Conservation (phyloP, 169 alveolate species). For the Cryptosporidium canis region DNA sequence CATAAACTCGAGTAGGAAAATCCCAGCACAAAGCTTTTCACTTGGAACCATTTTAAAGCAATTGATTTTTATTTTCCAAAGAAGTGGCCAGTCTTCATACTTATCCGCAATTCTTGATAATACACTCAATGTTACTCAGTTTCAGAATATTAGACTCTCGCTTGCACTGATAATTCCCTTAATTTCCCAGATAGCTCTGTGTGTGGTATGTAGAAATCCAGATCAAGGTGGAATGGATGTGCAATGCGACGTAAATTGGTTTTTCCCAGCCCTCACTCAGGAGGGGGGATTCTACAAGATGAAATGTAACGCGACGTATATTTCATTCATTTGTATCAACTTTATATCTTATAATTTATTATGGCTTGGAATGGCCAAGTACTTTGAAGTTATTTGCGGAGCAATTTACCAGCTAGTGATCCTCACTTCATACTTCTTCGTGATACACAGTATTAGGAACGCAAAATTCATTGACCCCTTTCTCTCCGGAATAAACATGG, state of each 20-base stretch:
- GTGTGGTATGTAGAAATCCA: slow-evolving; percentile 50
- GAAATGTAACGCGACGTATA: slow-evolving; percentile 14
- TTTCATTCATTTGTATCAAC: slow-evolving; percentile 3
- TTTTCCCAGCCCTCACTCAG: slow-evolving; percentile 12
- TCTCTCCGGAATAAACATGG: slow-evolving; percentile 8
- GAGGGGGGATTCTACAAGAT: background rate
- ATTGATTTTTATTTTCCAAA: slow-evolving; percentile 35
- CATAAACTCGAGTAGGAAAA: slow-evolving; percentile 29
- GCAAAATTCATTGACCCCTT: slow-evolving; percentile 41
- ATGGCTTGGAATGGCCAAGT: slow-evolving; percentile 58
- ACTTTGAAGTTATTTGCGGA: slow-evolving; percentile 49
- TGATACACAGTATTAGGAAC: slow-evolving; percentile 34
- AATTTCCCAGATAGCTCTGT: slow-evolving; percentile 47
- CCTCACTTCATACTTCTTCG: slow-evolving; percentile 33
- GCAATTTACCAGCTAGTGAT: slow-evolving; percentile 58
- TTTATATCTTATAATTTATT: slow-evolving; percentile 14
- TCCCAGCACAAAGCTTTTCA: slow-evolving; percentile 40
- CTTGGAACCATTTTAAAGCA: slow-evolving; percentile 32
- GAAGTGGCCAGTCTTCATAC: slow-evolving; percentile 71
- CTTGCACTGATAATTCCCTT: slow-evolving; percentile 56
- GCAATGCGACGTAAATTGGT: slow-evolving; percentile 46
- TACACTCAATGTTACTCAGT: slow-evolving; percentile 51
- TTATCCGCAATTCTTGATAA: slow-evolving; percentile 50
- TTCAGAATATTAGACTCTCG: slow-evolving; percentile 65
- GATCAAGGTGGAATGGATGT: slow-evolving; percentile 8